These are phyloP conservation scores for Chaetomium cochliodes DNA, from an alignment of 495 filamentous ascomycete genomes.

Conservation along the genomic window DNA sequence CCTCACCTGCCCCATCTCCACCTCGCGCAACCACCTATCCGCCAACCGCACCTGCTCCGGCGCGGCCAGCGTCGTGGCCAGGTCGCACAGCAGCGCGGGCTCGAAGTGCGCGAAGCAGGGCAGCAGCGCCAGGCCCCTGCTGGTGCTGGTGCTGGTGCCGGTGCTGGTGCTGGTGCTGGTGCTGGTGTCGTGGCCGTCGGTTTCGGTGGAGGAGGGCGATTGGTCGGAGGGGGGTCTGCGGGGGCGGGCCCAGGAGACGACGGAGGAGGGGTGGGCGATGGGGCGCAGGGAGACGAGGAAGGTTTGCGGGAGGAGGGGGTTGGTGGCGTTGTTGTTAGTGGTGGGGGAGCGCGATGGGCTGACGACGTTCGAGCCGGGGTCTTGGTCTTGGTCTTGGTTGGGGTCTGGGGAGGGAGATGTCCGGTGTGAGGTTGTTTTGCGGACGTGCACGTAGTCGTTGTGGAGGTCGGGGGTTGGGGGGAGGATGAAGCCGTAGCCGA, in stretches of 20 bases:
- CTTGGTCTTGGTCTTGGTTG: too few relatives aligned
- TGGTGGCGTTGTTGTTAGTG: too few relatives aligned
- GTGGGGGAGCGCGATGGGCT: too few relatives aligned
- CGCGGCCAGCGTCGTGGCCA: constrained; percentile 28
- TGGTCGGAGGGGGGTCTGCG: too few relatives aligned
- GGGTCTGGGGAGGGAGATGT: too few relatives aligned
- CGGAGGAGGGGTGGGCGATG: constrained; percentile 37
- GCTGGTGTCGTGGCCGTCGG: too few relatives aligned
- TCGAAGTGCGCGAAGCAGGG: constrained; percentile 44
- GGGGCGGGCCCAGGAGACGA: constrained; percentile 9
- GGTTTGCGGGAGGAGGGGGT: constrained; percentile 20
- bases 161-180: constrained; percentile 27
- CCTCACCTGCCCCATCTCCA: background rate
- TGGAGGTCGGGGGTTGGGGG: constrained; percentile 41
- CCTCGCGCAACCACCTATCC: constrained; percentile 3
- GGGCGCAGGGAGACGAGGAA: constrained; percentile 46
- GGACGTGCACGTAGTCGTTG: constrained; percentile 52
- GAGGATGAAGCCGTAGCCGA: constrained; percentile 54
- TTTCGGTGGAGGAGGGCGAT: too few relatives aligned
- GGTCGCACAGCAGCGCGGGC: constrained; percentile 42
- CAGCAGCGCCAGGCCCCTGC: constrained; percentile 27
- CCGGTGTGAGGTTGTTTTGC: too few relatives aligned
- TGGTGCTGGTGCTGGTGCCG: constrained; percentile 23
- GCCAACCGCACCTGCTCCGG: constrained; percentile 19
- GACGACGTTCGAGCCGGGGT: too few relatives aligned